Evolutionary conservation across 768 basidiomycete genomes (phyloP).

Genomic region (Exidia glandulosa): DNA sequence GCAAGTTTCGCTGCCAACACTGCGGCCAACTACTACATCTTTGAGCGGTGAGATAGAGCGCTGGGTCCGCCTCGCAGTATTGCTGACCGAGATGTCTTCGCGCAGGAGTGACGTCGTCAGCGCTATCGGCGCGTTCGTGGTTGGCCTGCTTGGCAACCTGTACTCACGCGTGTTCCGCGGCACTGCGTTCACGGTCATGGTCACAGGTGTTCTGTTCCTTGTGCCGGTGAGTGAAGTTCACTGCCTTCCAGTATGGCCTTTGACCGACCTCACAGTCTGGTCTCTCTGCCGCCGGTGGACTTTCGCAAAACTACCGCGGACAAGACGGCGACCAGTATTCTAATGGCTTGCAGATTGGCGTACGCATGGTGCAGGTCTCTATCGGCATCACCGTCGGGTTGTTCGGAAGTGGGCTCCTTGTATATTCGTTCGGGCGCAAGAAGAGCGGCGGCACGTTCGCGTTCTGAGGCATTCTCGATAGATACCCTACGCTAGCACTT

Average conservation of each 20-base stretch:
- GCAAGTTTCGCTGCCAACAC: constrained; percentile 63
- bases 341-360: constrained; percentile 69
- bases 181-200: constrained; percentile 86
- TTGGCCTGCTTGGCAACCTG: constrained; percentile 66
- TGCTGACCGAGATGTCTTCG: not conserved
- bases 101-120: constrained; percentile 58
- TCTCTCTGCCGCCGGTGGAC: constrained; percentile 76
- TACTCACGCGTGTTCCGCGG: constrained; percentile 77
- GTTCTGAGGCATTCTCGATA: constrained; percentile 43
- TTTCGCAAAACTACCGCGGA: constrained; percentile 38
- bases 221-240: constrained; percentile 53
- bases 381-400: constrained; percentile 85
- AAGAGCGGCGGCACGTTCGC: constrained; percentile 84
- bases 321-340: not conserved
- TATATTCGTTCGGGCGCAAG: constrained; percentile 75
- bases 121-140: constrained; percentile 75
- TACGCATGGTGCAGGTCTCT: constrained; percentile 14
- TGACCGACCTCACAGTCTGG: constrained; percentile 23
- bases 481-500: too few species aligned
- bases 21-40: constrained; percentile 73
- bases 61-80: not conserved
- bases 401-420: constrained; percentile 79
- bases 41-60: constrained; percentile 40
- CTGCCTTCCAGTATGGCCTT: not conserved
- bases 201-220: constrained; percentile 76